Evolutionary conservation across 1,139 yeast species (phyloP).

Genomic region (Tardiomyces digboiensis): DNA sequence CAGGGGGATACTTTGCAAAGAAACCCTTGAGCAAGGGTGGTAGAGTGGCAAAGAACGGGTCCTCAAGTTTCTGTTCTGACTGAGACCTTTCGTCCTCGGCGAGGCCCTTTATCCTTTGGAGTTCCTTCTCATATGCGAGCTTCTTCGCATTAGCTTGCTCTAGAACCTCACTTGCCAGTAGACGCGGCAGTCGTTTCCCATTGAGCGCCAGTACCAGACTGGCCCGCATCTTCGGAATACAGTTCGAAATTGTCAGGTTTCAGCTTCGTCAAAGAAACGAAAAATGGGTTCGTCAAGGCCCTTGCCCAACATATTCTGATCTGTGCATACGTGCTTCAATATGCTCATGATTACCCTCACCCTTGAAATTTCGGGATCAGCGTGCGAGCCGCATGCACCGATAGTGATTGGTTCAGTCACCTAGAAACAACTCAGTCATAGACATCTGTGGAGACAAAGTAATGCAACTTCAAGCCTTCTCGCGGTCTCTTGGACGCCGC

Average conservation of each 20-base stretch:
- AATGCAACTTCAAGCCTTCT: too few relatives aligned
- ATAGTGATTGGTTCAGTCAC: too few relatives aligned
- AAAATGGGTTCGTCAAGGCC: too few relatives aligned
- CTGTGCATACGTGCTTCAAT: too few relatives aligned
- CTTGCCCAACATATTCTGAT: too few relatives aligned
- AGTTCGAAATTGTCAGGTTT: too few relatives aligned
- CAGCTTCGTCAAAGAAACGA: too few relatives aligned
- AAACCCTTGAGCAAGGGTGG: slow-evolving; percentile 69
- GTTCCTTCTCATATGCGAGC: not conserved
- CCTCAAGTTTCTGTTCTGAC: slow-evolving; percentile 1
- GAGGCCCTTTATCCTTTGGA: not conserved
- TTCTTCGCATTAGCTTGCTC: slow-evolving; percentile 9
- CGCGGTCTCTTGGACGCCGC: not conserved
- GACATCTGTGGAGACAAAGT: too few relatives aligned
- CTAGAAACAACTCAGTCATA: too few relatives aligned
- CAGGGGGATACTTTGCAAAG: slow-evolving; percentile 79
- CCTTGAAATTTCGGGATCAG: too few relatives aligned
- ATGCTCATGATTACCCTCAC: too few relatives aligned
- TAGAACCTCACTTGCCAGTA: slow-evolving; percentile 21
- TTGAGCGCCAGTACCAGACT: not conserved
- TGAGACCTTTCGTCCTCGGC: not conserved
- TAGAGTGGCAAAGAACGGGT: slow-evolving; percentile 31
- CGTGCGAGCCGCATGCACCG: too few relatives aligned
- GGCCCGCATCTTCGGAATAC: not conserved
- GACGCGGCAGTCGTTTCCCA: slow-evolving; percentile 9